A percentile compares a stretch with the other conserved stretches of the same genome.
Conservation (phyloP, 768 basidiomycete species). For the Boletus rubroflammeus region DNA sequence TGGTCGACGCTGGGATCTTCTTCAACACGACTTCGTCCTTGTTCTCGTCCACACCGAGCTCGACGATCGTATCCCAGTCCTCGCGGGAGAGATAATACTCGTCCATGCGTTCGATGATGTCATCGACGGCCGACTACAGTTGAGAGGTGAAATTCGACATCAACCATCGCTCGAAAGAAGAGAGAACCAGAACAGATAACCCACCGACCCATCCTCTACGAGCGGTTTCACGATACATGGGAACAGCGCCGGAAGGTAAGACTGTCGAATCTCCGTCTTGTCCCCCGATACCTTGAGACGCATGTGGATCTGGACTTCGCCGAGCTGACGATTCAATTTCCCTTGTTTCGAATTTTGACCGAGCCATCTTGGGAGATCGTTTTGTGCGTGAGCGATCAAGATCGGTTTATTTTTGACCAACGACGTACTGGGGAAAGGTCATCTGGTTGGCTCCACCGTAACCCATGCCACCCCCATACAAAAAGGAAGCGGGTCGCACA, state of each 20-base stretch:
- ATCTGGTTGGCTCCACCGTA: conserved; percentile 66
- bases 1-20: conserved; percentile 77
- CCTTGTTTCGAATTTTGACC: conserved; percentile 94
- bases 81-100: conserved; percentile 91
- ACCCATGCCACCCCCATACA: conserved; percentile 70
- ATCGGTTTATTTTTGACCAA: neutral
- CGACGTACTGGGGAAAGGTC: conserved; percentile 78
- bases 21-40: conserved; percentile 75
- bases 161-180: neutral
- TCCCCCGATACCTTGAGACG: conserved; percentile 90
- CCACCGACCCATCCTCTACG: conserved; percentile 64
- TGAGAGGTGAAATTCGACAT: neutral
- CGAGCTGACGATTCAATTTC: conserved; percentile 76
- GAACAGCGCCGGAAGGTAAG: conserved; percentile 87
- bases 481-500: conserved; percentile 77
- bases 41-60: conserved; percentile 83
- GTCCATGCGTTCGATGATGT: conserved; percentile 87
- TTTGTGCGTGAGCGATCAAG: neutral
- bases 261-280: conserved; percentile 84
- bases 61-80: conserved; percentile 95
- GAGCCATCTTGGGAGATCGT: conserved; percentile 68
- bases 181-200: conserved; percentile 33
- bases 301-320: conserved; percentile 94
- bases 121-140: conserved; percentile 54
- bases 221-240: conserved; percentile 79